Evolutionary conservation across 2,329 filamentous ascomycete species (phyloP).

Genomic region (Arthrobotrys iridis): DNA sequence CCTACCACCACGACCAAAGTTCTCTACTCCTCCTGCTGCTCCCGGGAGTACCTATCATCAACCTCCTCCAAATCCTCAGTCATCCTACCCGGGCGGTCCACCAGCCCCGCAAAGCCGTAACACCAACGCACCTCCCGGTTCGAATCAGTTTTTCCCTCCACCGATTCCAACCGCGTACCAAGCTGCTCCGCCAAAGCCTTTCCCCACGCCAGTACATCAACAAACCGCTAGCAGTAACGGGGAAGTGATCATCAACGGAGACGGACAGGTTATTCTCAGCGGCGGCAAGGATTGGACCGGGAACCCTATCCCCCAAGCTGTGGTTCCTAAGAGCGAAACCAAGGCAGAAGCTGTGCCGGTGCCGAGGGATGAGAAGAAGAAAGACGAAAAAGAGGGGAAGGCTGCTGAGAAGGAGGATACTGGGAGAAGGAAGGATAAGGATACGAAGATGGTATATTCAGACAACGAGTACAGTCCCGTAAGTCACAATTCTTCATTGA

Average conservation of each 20-base stretch:
- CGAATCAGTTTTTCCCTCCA: slow-evolving; percentile 50
- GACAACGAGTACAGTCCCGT: slow-evolving; percentile 59
- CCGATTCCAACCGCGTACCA: slow-evolving; percentile 34
- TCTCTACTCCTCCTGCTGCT: slow-evolving; percentile 62
- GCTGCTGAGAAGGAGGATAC: slow-evolving; percentile 54
- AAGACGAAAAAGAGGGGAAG: slow-evolving; percentile 54
- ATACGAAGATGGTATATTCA: slow-evolving; percentile 57
- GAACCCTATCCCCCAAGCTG: slow-evolving; percentile 45
- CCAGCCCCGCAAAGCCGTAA: slow-evolving; percentile 37
- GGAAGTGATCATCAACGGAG: slow-evolving; percentile 52
- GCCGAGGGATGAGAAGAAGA: slow-evolving; percentile 52
- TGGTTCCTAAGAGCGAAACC: slow-evolving; percentile 11
- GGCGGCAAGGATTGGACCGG: slow-evolving; percentile 48
- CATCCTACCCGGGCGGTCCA: slow-evolving; percentile 27
- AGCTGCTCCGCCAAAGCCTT: slow-evolving; percentile 41
- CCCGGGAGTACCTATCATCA: slow-evolving; percentile 54
- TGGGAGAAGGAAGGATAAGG: slow-evolving; percentile 56
- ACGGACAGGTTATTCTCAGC: slow-evolving; percentile 52
- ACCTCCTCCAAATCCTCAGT: slow-evolving; percentile 48
- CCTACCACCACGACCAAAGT: slow-evolving; percentile 70
- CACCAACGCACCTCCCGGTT: slow-evolving; percentile 30
- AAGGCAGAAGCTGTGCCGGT: slow-evolving; percentile 11
- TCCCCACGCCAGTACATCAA: slow-evolving; percentile 26
- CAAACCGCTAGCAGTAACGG: slow-evolving; percentile 35
- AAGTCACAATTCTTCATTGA: slow-evolving; percentile 53